Conservation (phyloP, 345 rosid species). For the Syzygium aromaticum region DNA sequence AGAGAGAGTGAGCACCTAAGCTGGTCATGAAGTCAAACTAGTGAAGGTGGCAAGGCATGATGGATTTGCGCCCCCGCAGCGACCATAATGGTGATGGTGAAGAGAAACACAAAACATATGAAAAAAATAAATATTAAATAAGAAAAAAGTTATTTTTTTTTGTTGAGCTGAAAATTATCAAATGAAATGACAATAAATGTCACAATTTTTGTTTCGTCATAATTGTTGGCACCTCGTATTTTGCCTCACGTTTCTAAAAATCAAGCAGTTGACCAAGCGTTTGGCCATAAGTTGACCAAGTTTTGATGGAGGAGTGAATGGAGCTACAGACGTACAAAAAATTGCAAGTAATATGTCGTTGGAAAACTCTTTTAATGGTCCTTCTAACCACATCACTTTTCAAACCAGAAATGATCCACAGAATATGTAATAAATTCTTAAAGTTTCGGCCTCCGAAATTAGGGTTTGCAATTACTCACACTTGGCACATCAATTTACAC, state of each 20-base stretch:
- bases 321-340: not conserved
- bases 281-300: not conserved
- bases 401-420: not conserved
- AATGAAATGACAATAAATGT: slow-evolving; percentile 8
- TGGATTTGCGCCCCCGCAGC: not conserved
- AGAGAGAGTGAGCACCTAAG: not conserved
- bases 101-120: not conserved
- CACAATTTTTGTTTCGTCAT: not conserved
- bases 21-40: not conserved
- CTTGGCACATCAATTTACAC: not conserved
- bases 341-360: not conserved
- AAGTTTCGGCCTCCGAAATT: not conserved
- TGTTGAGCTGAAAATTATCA: not conserved
- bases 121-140: not conserved
- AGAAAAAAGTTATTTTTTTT: not conserved
- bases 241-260: not conserved
- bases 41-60: not conserved
- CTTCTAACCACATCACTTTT: not conserved
- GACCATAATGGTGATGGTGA: not conserved
- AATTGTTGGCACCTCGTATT: not conserved
- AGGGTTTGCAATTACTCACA: not conserved
- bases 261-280: not conserved
- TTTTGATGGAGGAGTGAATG: not conserved
- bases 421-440: not conserved
- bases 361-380: not conserved